Conservation (phyloP, 805 yeast species). For the Candida awuae region DNA sequence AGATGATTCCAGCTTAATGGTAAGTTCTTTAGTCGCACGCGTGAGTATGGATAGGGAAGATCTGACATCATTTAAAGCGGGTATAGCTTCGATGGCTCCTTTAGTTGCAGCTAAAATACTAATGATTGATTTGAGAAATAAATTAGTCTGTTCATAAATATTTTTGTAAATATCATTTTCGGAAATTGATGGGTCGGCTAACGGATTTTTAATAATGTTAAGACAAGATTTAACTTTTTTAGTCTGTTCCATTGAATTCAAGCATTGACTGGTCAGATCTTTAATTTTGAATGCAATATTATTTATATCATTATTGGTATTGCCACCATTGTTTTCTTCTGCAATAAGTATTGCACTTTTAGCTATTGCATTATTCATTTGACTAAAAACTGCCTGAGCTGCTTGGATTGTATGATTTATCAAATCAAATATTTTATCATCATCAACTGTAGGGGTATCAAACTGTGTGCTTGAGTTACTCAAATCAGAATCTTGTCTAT, state of each 20-base stretch:
- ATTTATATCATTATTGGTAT: slow-evolving; percentile 3
- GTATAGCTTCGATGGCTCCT: slow-evolving; percentile 71
- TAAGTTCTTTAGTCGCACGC: slow-evolving; percentile 84
- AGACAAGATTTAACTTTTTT: slow-evolving; percentile 53
- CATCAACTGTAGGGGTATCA: slow-evolving; percentile 16
- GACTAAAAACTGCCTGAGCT: slow-evolving; percentile 73
- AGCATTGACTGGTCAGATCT: slow-evolving; percentile 71
- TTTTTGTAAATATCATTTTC: slow-evolving; percentile 46
- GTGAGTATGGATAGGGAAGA: slow-evolving; percentile 76
- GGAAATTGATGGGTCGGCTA: slow-evolving; percentile 1
- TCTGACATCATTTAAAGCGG: slow-evolving; percentile 70
- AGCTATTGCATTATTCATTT: slow-evolving; percentile 58
- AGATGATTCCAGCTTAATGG: slow-evolving; percentile 70
- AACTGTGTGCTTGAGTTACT: slow-evolving; percentile 14
- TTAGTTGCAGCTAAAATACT: slow-evolving; percentile 79
- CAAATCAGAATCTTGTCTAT: slow-evolving; percentile 27
- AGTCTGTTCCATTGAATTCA: slow-evolving; percentile 76
- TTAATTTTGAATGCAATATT: slow-evolving; percentile 55
- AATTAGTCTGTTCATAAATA: slow-evolving; percentile 81
- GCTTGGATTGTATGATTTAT: slow-evolving; percentile 31
- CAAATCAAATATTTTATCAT: slow-evolving; percentile 24
- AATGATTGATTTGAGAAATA: slow-evolving; percentile 74
- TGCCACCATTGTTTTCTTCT: slow-evolving; percentile 17
- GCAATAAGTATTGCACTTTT: slow-evolving; percentile 54
- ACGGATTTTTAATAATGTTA: slow-evolving; percentile 35